phyloP scores from a whole-genome alignment of 257 asterid genomes.

The Przewalskia tangutica region DNA sequence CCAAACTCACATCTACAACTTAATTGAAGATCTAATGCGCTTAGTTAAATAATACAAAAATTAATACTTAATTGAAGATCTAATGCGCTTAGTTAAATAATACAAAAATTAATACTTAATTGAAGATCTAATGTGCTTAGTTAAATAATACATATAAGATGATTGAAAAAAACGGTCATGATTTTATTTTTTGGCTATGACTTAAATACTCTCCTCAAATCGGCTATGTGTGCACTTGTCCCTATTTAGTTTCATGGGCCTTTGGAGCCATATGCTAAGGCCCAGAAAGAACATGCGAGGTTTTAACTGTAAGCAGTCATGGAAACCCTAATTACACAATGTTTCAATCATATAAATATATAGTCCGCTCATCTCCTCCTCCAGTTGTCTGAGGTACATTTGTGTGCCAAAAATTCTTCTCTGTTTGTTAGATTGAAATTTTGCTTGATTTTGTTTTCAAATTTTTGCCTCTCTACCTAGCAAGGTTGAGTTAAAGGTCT shows the following conservation, averaged over 20 bases:
- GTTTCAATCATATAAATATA: not conserved
- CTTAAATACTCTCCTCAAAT: not conserved
- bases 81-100: too few relatives aligned
- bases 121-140: too few relatives aligned
- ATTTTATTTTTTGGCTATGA: not conserved
- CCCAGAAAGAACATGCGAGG: not conserved
- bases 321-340: not conserved
- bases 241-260: not conserved
- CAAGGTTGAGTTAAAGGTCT: too few relatives aligned
- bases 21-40: too few relatives aligned
- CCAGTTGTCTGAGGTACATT: constrained; percentile 41
- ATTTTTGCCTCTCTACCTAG: too few relatives aligned
- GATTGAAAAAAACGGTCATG: too few relatives aligned
- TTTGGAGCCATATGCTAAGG: not conserved
- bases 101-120: too few relatives aligned
- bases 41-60: too few relatives aligned
- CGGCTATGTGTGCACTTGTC: not conserved
- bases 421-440: not conserved
- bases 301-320: not conserved
- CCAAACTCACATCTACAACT: too few relatives aligned
- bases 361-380: not conserved
- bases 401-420: constrained; percentile 22
- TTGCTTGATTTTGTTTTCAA: not conserved
- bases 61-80: too few relatives aligned
- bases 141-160: too few relatives aligned